A percentile compares a stretch with the other conserved stretches of the same genome.
Conservation (phyloP, 805 yeast species). For the Kodamaea neixiangensis region DNA sequence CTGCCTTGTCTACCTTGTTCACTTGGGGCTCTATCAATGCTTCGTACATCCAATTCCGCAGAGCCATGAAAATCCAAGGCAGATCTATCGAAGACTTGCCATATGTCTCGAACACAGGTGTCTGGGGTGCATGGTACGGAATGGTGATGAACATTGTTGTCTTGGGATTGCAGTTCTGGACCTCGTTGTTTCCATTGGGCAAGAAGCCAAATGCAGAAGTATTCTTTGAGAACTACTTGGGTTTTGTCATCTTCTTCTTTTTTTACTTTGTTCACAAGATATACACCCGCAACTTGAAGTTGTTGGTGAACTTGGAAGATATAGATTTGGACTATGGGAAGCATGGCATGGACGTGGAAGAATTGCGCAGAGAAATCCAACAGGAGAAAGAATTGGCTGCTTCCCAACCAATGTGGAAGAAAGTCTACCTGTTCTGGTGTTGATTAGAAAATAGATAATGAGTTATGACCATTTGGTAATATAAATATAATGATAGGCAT, state of each 20-base stretch:
- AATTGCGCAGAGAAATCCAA: conserved; percentile 15
- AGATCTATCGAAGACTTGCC: conserved; percentile 51
- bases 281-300: conserved; percentile 12
- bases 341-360: conserved; percentile 12
- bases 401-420: conserved; percentile 24
- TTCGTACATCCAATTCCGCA: conserved; percentile 26
- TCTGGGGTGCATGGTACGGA: conserved; percentile 31
- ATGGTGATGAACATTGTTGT: conserved; percentile 28
- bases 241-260: conserved; percentile 14
- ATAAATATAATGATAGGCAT: no score
- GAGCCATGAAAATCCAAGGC: conserved; percentile 30
- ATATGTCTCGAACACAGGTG: conserved; percentile 52
- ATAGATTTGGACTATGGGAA: conserved; percentile 16
- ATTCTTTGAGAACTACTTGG: conserved; percentile 19
- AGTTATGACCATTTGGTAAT: no score
- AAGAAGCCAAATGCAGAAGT: conserved; percentile 13
- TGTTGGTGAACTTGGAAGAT: conserved; percentile 9
- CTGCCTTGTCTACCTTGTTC: conserved; percentile 29
- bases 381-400: conserved; percentile 20
- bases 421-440: conserved; percentile 22
- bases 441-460: conserved; percentile 1
- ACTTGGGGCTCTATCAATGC: conserved; percentile 31
- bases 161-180: conserved; percentile 37
- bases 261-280: conserved; percentile 18
- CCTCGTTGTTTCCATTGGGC: conserved; percentile 33